phyloP scores from a whole-genome alignment of 192 early-diverging fungal species.

The Podochytrium sp. region DNA sequence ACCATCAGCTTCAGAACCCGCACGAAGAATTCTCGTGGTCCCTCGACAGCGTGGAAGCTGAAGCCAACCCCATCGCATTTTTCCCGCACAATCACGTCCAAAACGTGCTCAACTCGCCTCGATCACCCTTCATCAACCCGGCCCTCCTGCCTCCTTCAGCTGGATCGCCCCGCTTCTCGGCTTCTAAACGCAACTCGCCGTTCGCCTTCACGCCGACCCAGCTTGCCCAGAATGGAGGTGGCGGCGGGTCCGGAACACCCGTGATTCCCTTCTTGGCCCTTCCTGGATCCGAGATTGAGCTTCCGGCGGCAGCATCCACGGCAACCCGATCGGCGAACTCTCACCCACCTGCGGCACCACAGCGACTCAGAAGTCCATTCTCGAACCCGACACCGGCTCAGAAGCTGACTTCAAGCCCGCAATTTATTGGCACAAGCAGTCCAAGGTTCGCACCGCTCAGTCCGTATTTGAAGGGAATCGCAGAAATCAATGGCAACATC shows the following conservation, averaged over 20 bases:
- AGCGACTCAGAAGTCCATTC: neutral
- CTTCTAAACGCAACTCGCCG: neutral
- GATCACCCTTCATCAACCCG: neutral
- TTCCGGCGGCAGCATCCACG: neutral
- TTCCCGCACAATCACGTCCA: constrained; percentile 14
- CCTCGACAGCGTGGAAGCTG: neutral
- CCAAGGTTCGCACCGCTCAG: neutral
- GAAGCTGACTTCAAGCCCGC: neutral
- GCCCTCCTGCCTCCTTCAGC: neutral
- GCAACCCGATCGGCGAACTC: neutral
- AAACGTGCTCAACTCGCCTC: neutral
- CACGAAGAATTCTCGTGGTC: too few species aligned
- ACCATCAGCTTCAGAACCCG: neutral
- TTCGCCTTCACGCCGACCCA: neutral
- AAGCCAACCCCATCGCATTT: constrained; percentile 7
- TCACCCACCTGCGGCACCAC: neutral
- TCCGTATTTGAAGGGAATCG: neutral
- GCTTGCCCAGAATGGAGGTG: neutral
- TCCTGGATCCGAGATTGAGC: neutral
- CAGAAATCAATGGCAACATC: neutral
- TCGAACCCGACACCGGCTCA: neutral
- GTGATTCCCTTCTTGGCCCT: constrained; percentile 8
- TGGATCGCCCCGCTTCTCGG: constrained; percentile 6
- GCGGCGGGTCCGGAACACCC: neutral
- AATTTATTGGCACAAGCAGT: neutral